These are phyloP conservation scores for Glomus cerebriforme DNA, from an alignment of 192 early-diverging fungal species.

Conservation along the genomic window DNA sequence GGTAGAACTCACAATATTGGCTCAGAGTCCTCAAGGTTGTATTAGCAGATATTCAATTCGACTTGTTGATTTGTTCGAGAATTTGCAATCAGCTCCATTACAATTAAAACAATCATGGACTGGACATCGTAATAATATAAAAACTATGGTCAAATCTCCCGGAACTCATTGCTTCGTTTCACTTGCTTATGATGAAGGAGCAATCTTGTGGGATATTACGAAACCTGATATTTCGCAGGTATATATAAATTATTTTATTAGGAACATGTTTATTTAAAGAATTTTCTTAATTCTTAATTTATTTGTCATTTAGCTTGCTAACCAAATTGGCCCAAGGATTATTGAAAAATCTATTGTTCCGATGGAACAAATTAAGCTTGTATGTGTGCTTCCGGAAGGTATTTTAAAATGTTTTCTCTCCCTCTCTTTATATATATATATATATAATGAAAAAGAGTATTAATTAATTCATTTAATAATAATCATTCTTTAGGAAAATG, in stretches of 20 bases:
- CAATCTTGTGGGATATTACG: conserved; percentile 54
- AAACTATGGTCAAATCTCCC: conserved; percentile 47
- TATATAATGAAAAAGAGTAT: neutral
- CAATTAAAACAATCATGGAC: conserved; percentile 65
- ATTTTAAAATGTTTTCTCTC: neutral
- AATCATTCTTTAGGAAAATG: neutral
- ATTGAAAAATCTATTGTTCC: neutral
- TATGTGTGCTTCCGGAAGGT: conserved; percentile 14
- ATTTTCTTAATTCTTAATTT: neutral
- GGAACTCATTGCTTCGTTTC: conserved; percentile 49
- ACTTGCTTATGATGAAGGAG: conserved; percentile 52
- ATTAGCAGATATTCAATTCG: conserved; percentile 71
- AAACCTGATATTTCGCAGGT: conserved; percentile 45
- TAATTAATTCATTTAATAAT: too few relatives aligned
- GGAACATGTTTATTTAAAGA: neutral
- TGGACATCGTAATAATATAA: conserved; percentile 60
- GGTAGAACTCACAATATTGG: conserved; percentile 64
- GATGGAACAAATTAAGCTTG: conserved; percentile 4
- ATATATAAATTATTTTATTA: conserved; percentile 1
- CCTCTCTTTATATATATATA: neutral
- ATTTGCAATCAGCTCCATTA: conserved; percentile 54
- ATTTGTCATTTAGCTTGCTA: conserved; percentile 3
- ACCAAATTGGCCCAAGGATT: neutral
- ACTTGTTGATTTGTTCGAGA: conserved; percentile 77
- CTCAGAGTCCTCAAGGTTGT: conserved; percentile 59